Percentiles rank a stretch among this genome's conserved stretches.
These are phyloP conservation scores for Grosmannia penicillata DNA, from an alignment of 2,329 filamentous ascomycete genomes.

Conservation along the genomic window DNA sequence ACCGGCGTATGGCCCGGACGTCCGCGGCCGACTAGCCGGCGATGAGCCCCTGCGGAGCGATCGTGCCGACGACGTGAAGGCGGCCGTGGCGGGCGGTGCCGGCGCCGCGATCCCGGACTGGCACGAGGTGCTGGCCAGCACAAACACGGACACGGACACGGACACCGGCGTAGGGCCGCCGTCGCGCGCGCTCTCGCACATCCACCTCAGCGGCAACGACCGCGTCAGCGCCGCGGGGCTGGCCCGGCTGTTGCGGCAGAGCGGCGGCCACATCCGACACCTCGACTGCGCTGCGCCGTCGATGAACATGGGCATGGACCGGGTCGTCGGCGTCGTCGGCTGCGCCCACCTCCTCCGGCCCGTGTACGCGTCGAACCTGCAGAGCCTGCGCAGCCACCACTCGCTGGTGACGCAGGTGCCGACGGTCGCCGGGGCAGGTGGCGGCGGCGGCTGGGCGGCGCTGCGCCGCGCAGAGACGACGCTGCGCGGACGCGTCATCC, in stretches of 20 bases:
- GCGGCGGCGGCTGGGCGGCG: conserved; percentile 19
- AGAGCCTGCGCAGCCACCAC: conserved; percentile 40
- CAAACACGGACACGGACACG: too few species aligned
- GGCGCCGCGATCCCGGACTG: conserved; percentile 6
- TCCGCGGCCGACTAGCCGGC: conserved; percentile 21
- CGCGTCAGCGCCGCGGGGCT: conserved; percentile 27
- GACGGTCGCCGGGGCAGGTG: conserved; percentile 25
- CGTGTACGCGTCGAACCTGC: conserved; percentile 36
- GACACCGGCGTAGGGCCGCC: too few species aligned
- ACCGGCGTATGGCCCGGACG: conserved; percentile 22
- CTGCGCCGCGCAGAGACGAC: conserved; percentile 29
- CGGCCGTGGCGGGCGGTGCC: conserved; percentile 14
- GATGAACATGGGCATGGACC: conserved; percentile 11
- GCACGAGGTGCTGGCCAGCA: conserved; percentile 4
- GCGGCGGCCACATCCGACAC: conserved; percentile 32
- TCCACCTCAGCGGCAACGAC: conserved; percentile 35
- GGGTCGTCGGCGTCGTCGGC: conserved; percentile 25
- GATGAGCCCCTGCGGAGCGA: conserved; percentile 17
- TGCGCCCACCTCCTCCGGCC: conserved; percentile 34
- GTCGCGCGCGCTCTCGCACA: conserved; percentile 32
- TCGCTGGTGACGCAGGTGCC: conserved; percentile 42
- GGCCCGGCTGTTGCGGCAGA: conserved; percentile 25
- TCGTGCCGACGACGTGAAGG: conserved; percentile 17
- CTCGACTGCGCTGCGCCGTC: conserved; percentile 33
- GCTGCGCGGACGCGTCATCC: conserved; percentile 26